Conservation (phyloP, 805 yeast species). For the Ogataea paradorogensis region DNA sequence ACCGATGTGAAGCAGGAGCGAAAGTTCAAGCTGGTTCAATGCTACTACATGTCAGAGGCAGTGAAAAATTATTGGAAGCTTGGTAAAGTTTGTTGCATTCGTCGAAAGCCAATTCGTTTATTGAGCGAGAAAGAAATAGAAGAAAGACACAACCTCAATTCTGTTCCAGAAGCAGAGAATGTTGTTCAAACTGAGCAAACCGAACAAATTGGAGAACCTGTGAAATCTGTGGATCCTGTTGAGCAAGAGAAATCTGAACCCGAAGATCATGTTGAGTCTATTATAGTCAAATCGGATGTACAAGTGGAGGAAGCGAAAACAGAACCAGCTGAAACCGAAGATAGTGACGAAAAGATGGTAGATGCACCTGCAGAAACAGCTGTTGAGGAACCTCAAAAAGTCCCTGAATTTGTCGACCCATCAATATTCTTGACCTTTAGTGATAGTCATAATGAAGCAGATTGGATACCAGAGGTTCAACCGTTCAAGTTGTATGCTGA, state of each 20-base stretch:
- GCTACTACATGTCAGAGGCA: slow-evolving; percentile 67
- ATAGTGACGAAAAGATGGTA: not conserved
- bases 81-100: slow-evolving; percentile 69
- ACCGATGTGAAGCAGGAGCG: slow-evolving; percentile 69
- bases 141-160: not conserved
- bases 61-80: slow-evolving; percentile 73
- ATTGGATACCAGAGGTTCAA: slow-evolving; percentile 1
- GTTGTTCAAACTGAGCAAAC: not conserved
- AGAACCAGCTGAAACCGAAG: slow-evolving; percentile 1
- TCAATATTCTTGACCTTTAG: slow-evolving; percentile 33
- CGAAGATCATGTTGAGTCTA: slow-evolving; percentile 1
- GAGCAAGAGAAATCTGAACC: not conserved
- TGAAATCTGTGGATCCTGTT: not conserved
- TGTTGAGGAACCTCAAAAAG: not conserved
- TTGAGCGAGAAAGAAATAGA: slow-evolving; percentile 17
- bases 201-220: not conserved
- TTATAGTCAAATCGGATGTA: slow-evolving; percentile 5
- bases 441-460: slow-evolving; percentile 15
- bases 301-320: not conserved
- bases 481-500: slow-evolving; percentile 49
- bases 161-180: not conserved
- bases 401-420: slow-evolving; percentile 1
- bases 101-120: slow-evolving; percentile 42
- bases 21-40: slow-evolving; percentile 67
- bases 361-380: slow-evolving; percentile 1